Conservation (phyloP, 768 basidiomycete species). For the Podaxis pistillaris region DNA sequence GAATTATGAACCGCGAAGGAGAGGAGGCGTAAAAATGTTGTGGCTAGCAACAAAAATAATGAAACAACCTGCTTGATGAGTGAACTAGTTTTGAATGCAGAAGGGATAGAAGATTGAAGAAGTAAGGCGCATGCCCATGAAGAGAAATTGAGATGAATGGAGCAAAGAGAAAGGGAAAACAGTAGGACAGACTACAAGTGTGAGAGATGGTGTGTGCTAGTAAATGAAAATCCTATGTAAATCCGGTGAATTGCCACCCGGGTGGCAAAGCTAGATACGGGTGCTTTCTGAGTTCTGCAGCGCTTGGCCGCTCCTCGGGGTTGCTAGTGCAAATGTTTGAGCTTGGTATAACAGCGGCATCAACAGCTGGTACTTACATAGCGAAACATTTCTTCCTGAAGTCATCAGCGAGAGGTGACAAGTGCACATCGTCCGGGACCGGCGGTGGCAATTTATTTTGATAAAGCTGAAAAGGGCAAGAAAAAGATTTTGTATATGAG, state of each 20-base stretch:
- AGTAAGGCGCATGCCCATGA: conserved; percentile 3
- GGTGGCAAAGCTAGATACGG: conserved; percentile 71
- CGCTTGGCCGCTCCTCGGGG: conserved; percentile 79
- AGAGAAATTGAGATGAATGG: conserved; percentile 17
- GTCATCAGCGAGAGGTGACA: conserved; percentile 77
- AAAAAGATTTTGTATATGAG: background rate
- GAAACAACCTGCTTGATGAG: conserved; percentile 11
- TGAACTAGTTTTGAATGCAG: conserved; percentile 11
- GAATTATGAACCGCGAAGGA: conserved; percentile 9
- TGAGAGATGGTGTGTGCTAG: conserved; percentile 22
- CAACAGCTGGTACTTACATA: conserved; percentile 49
- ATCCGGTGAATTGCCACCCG: conserved; percentile 75
- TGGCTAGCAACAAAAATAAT: conserved; percentile 12
- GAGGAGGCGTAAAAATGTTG: conserved; percentile 18
- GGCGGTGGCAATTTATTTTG: conserved; percentile 85
- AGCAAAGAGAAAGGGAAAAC: conserved; percentile 19
- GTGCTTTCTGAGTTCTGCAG: conserved; percentile 77
- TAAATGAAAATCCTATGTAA: conserved; percentile 40
- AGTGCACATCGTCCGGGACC: conserved; percentile 76
- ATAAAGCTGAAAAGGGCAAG: conserved; percentile 61
- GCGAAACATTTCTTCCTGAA: conserved; percentile 90
- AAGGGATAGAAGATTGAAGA: conserved; percentile 15
- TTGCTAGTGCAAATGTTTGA: conserved; percentile 46
- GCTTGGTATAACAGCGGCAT: background rate
- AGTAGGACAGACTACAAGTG: conserved; percentile 25